Evolutionary conservation across 768 basidiomycete species (phyloP).

Genomic region (Filobasidium wieringae): DNA sequence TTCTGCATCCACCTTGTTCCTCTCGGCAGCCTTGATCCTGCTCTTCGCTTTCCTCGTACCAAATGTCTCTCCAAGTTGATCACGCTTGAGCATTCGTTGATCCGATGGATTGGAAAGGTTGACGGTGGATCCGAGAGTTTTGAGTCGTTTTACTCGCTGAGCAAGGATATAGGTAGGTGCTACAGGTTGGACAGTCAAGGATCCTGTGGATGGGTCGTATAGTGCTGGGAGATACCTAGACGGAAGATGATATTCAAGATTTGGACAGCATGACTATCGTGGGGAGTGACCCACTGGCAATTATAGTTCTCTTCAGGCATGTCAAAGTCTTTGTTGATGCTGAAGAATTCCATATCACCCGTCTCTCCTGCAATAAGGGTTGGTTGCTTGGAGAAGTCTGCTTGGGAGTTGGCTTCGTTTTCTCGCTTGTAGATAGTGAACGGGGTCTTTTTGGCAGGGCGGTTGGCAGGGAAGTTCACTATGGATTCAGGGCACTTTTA

Average conservation of each 20-base stretch:
- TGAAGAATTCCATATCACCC: constrained; percentile 67
- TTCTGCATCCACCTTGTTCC: constrained; percentile 76
- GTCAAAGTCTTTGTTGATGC: constrained; percentile 47
- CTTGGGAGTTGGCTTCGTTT: background rate
- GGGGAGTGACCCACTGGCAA: constrained; percentile 50
- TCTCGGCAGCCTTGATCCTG: constrained; percentile 68
- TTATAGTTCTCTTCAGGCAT: constrained; percentile 45
- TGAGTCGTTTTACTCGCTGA: constrained; percentile 72
- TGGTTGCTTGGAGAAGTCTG: constrained; percentile 23
- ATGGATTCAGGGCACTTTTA: background rate
- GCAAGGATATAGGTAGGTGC: constrained; percentile 52
- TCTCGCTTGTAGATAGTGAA: constrained; percentile 31
- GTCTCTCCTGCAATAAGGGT: constrained; percentile 68
- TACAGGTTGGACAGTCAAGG: constrained; percentile 54
- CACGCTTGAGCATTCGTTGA: constrained; percentile 53
- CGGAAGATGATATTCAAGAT: background rate
- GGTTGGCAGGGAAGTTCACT: constrained; percentile 37
- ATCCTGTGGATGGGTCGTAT: constrained; percentile 62
- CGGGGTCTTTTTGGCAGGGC: constrained; percentile 28
- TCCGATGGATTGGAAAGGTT: background rate
- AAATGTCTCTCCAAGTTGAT: constrained; percentile 77
- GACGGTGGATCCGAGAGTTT: constrained; percentile 32
- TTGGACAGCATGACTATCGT: background rate
- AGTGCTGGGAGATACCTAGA: constrained; percentile 67
- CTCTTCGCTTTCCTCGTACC: constrained; percentile 89